Base-by-base conservation (phyloP, 202 grass and related monocot genomes). In the Carex arenaria region DNA sequence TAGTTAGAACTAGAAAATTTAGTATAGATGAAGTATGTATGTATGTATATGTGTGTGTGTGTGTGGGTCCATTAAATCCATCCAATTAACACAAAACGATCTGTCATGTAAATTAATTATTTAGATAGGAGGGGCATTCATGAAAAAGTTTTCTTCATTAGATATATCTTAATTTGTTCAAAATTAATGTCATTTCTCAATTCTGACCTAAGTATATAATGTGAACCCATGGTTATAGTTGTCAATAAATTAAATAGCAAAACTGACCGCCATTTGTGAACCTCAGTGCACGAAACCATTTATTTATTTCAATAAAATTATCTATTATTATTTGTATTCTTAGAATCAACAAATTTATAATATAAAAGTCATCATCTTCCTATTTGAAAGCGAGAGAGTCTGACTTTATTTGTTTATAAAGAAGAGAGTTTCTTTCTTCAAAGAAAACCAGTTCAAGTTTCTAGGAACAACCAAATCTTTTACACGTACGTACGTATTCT, bases 321-420 rank as follows among this genome's bases (percentile, higher is more conserved):
- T 26, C 12, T 47, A 23, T 23, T 51, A 4, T 53, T 53, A 7
- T 30, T 52, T 52, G 28, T 14, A 73, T 28, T 53, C 11, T 30
- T 30, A 53, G 13, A 26, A 17, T 53, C 10, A 74, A 53, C 45
- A 74, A 74, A 51, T 15, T 30, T 73, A 49, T 30, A 28, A 52
- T 23, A 51, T 1, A 51, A 20, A 52, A 74, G 20, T 74, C 70
- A 30, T 53, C 20, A 30, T 53, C 13, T 74, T 15, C 70, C 20
- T 52, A 47, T 74, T 53, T 74, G 70, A 74, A 74, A 74, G 70
- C 45, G 70, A 74, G 22, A 74, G 43, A 3, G 45, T 30, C 49
- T 74, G 70, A 74, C 70, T 53, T 74, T 45, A 45, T 45, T 45
- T 53, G 18, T 47, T 74, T 65, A 14, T 65, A 14, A 67, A 74